Evolutionary conservation across 148 eudicot genomes (phyloP), one percentile per base, ranked within the genome.

Genomic region (Tetragonia tetragonoides): DNA sequence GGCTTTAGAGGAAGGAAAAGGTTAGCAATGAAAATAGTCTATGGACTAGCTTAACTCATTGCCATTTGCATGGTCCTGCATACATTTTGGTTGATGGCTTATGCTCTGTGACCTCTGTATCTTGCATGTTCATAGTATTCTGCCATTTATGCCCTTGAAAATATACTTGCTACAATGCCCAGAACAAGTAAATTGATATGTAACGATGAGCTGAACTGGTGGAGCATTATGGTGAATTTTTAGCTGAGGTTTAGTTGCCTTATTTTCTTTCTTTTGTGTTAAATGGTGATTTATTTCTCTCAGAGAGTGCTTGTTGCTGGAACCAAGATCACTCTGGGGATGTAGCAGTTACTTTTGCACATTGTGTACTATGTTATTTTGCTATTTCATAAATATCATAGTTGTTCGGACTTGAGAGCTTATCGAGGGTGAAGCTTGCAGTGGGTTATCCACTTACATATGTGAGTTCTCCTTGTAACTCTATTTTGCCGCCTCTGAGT

Each of bases 1-100:
- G 95, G 95, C 40, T 81, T 80, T 71, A 84, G 89, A 84, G 86
- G 90, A 89, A 84, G 86, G 72, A 84, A 77, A 87, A 90, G 97
- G 99, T 95, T 74, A 80, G 89, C 46, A 70, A 28, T 54, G 44
- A 71, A 64, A 68, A 1, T 74, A 23, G 14, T 21, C 3, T 49
- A 23, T 66, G 0, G 38, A 10, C 4, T 67, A 21, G 24, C 20
- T n/a, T 28, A 23, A 18, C 1, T 66, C 1, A 15, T 15, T 37
- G 61, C 10, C 3, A 15, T 70, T 20, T 56, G 64, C 76, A 23
- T 28, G 34, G 34, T 67, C 42, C 20, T 28, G 53, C 28, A 40
- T 18, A 59, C 18, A 28, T 3, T 23, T 60, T 66, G 16, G n/a
- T 56, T 15, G 56, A 75, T 23, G 41, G 12, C n/a, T 28, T 56